Evolutionary conservation across 1,284 basidiomycete species (phyloP), one percentile per base, ranked within the genome.

Genomic region (Moesziomyces sp.): DNA sequence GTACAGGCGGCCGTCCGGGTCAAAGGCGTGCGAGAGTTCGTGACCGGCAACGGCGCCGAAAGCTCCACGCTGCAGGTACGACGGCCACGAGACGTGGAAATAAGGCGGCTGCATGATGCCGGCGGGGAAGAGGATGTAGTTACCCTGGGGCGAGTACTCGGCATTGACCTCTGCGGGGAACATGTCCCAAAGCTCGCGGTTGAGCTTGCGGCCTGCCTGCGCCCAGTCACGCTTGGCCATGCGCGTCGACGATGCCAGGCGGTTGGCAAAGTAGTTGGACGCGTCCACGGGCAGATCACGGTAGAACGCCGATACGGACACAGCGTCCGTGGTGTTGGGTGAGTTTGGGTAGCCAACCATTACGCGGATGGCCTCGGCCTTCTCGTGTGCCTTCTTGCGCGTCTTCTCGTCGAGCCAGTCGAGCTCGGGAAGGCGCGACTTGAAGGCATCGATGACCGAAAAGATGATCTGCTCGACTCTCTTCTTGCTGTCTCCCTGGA

Each of bases 61-160:
- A 1, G 80, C 80, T 40, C 94, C 96, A 76, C 95, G 97, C 52
- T 91, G 89, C 63, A 98, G 86, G 84, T 97, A 96, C 54, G 88
- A 87, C 13, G 93, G 93, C 93, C 93, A 97, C 62, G 90, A 87
- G 58, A 89, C 87, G 14, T 89, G 89, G 87, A 97, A 98, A 89
- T 96, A 98, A 0, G 94, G 94, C 3, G 92, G 90, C 78, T 92
- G 93, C 45, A 98, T 86, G 80, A 98, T 95, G 43, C 96, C 96
- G 16, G 96, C 96, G 5, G 96, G 95, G 87, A 99, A 97, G 18
- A 95, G 93, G 62, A 97, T 96, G 90, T 96, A 86, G 57, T 78
- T 83, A 42, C 63, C 68, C 38, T 76, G 70, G 35, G 80, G 78
- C 77, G 60, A 75, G 76, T 82, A 83, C 53, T 81, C 81, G 50